Conservation (phyloP, 2,329 filamentous ascomycete genomes). For the Apiospora pterosperma region DNA sequence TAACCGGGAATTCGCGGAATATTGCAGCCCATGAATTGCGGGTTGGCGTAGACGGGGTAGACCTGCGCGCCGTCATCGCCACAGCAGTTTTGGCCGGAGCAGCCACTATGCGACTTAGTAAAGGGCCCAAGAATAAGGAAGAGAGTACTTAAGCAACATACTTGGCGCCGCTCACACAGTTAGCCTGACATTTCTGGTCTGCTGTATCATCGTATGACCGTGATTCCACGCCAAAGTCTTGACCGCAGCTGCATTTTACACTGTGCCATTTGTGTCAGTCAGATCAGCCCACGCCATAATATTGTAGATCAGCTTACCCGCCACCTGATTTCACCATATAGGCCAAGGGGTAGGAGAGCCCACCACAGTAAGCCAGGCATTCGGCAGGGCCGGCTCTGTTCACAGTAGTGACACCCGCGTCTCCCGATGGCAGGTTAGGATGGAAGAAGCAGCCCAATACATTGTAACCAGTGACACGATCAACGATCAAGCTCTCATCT, state of each 20-base stretch:
- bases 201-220: background rate
- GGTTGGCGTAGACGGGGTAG: conserved; percentile 45
- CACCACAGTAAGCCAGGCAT: background rate
- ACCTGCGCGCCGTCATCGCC: conserved; percentile 25
- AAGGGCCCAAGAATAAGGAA: background rate
- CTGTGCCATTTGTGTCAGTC: conserved; percentile 4
- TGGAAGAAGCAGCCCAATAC: background rate
- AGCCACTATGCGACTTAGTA: conserved; percentile 12
- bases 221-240: conserved; percentile 5
- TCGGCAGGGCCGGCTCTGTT: background rate
- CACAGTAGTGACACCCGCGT: background rate
- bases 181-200: background rate
- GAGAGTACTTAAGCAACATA: background rate
- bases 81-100: conserved; percentile 20
- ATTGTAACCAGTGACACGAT: background rate
- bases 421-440: background rate
- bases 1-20: conserved; percentile 24
- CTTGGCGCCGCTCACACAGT: background rate
- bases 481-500: conserved; percentile 3
- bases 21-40: conserved; percentile 46
- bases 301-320: background rate
- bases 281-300: background rate
- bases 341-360: background rate
- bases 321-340: background rate
- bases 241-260: conserved; percentile 5